Evolutionary conservation across 768 basidiomycete species (phyloP).

Genomic region (Auriculariales sp.): DNA sequence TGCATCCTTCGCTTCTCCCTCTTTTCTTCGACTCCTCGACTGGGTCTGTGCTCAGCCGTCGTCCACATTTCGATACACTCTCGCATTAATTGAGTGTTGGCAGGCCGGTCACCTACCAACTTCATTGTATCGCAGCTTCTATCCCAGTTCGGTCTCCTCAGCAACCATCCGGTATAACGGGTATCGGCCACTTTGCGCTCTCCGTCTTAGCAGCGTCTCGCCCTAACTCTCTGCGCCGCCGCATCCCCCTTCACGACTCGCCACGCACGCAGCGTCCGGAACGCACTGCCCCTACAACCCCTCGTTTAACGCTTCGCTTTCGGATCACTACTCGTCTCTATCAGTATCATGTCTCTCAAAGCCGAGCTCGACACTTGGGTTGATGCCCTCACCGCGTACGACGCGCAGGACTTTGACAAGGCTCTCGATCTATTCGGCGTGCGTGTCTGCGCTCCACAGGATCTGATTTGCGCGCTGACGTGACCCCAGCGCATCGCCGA

Average conservation of each 20-base stretch:
- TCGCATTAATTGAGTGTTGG: background rate
- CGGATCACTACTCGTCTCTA: background rate
- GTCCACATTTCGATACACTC: background rate
- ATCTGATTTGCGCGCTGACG: background rate
- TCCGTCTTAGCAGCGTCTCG: background rate
- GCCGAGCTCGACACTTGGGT: slow-evolving; percentile 74
- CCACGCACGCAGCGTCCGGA: background rate
- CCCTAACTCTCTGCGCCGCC: background rate
- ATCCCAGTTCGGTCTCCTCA: background rate
- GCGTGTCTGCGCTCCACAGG: slow-evolving; percentile 18
- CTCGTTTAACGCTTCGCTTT: background rate
- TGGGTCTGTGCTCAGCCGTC: background rate
- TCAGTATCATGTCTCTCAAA: slow-evolving; percentile 23
- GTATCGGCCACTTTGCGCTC: background rate
- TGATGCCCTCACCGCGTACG: slow-evolving; percentile 78
- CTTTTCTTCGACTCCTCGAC: background rate
- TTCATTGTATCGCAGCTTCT: background rate
- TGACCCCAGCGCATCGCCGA: slow-evolving; percentile 64
- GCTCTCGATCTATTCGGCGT: slow-evolving; percentile 66
- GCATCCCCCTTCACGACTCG: background rate
- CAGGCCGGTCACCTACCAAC: slow-evolving; percentile 6
- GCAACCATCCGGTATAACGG: background rate
- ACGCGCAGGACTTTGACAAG: slow-evolving; percentile 64
- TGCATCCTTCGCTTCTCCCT: too few relatives aligned
- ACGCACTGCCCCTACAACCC: background rate